Percentiles rank a stretch among this genome's conserved stretches.
These are phyloP conservation scores for Furculomyces boomerangus DNA, from an alignment of 371 early-diverging fungal genomes.

Conservation along the genomic window DNA sequence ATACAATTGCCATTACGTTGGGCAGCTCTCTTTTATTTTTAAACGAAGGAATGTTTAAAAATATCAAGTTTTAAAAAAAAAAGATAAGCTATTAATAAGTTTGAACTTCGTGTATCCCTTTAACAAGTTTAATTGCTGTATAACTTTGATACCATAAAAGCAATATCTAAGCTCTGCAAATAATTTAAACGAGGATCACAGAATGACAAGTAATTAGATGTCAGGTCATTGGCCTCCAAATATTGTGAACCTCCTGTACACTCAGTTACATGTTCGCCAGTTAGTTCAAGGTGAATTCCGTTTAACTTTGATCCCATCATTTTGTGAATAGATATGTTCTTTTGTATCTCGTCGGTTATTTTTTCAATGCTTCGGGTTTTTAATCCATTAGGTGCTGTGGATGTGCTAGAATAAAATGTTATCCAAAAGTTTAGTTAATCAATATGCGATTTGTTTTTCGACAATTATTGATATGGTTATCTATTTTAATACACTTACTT, in stretches of 20 bases:
- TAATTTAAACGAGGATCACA: slow-evolving; percentile 92
- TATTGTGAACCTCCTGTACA: slow-evolving; percentile 94
- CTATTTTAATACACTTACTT: slow-evolving; percentile 23
- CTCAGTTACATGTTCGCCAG: slow-evolving; percentile 86
- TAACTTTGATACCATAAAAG: slow-evolving; percentile 65
- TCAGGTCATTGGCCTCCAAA: slow-evolving; percentile 53
- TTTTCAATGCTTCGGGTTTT: slow-evolving; percentile 82
- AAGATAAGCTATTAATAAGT: no score
- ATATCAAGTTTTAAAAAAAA: no score
- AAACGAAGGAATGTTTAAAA: no score
- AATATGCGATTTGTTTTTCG: background rate
- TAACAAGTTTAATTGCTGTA: no score
- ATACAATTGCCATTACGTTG: no score
- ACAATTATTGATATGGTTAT: background rate
- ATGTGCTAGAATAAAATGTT: slow-evolving; percentile 39
- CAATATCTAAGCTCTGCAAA: slow-evolving; percentile 88
- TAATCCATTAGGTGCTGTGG: slow-evolving; percentile 50
- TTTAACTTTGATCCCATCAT: slow-evolving; percentile 50
- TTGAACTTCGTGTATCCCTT: no score
- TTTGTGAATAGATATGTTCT: slow-evolving; percentile 68
- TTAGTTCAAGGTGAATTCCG: slow-evolving; percentile 93
- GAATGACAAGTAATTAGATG: slow-evolving; percentile 80
- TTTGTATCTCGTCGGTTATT: slow-evolving; percentile 59
- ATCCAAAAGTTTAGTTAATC: slow-evolving; percentile 4
- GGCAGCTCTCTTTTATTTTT: no score